Base-by-base conservation (phyloP, 768 basidiomycete species). In the Steccherinum ochraceum region DNA sequence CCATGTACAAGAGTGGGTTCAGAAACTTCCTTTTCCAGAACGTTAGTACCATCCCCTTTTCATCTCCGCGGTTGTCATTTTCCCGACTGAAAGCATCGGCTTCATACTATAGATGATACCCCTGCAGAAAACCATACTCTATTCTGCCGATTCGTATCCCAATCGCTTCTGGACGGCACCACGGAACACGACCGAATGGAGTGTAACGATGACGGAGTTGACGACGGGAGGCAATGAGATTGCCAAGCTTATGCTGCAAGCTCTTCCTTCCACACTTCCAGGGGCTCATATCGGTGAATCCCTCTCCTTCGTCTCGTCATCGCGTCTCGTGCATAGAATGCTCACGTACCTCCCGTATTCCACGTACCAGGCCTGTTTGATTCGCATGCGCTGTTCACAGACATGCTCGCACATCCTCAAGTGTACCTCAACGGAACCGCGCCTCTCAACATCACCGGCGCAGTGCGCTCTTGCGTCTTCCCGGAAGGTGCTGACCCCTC, bases 11-110 rank as follows among this genome's bases (percentile, higher is more conserved):
- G 11, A 72, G 64, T 45, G 84, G 84, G 4, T 83, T 80, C 3
- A 70, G 83, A 42, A 83, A 86, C 57, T 84, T 86, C 59, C 62
- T 86, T 46, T 81, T 86, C 69, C 81, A 83, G 55, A 85, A 84
- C 56, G 84, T 83, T 53, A 64, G 79, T 59, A 19, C 40, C 18
- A 5, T 12, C 39, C 16, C 1, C 21, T 5, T 20, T 40, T 19
- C 39, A 19, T 27, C 24, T 50, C 41, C 41, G 41, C n/a, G 41
- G n/a, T 5, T 20, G 25, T 19, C 39, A 19, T 27, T 24, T 50
- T 18, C 41, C 10, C n/a, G 41, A 11, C n/a, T 43, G 41, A 18
- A 43, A 7, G 30, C 26, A 48, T 4, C 11, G 21, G 1, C 16
- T 39, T 12, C 18, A n/a, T 45, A 23, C 47, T 23, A 12, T 49